Percentiles rank a stretch among this genome's conserved stretches.
phyloP scores from a whole-genome alignment of 768 basidiomycete species.

The Termitomyces eurrhizus region DNA sequence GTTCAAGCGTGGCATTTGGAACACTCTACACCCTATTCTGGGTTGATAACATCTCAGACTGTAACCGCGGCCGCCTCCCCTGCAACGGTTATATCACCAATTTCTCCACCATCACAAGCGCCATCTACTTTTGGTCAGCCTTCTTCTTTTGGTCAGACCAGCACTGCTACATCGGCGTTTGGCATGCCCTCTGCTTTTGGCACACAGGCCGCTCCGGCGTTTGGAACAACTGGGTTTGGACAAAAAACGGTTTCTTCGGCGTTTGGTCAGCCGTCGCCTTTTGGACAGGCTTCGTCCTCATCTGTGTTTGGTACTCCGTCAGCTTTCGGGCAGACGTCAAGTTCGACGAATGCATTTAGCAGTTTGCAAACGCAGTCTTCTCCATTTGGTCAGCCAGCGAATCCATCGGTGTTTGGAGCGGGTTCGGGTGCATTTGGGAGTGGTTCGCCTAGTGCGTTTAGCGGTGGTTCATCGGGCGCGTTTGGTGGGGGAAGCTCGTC shows the following conservation, averaged over 20 bases:
- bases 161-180: constrained; percentile 21
- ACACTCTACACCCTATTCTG: constrained; percentile 54
- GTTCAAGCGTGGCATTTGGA: constrained; percentile 70
- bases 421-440: constrained; percentile 1
- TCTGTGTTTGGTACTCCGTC: constrained; percentile 10
- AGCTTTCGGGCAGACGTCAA: constrained; percentile 24
- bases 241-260: constrained; percentile 8
- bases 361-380: constrained; percentile 5
- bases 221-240: constrained; percentile 18
- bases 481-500: neutral
- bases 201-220: constrained; percentile 15
- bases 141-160: constrained; percentile 16
- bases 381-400: constrained; percentile 13
- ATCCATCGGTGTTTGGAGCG: constrained; percentile 5
- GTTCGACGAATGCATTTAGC: constrained; percentile 20
- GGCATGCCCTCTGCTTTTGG: constrained; percentile 23
- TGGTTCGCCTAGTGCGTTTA: constrained; percentile 17
- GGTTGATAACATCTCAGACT: constrained; percentile 37
- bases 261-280: constrained; percentile 24
- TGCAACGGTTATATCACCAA: constrained; percentile 6
- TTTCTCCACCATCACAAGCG: neutral
- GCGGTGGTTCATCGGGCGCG: constrained; percentile 7
- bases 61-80: constrained; percentile 8
- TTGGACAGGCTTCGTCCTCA: constrained; percentile 1
- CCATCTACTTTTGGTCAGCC: constrained; percentile 19